phyloP scores from a whole-genome alignment of 495 filamentous ascomycete genomes.

The Aspergillus affinis region DNA sequence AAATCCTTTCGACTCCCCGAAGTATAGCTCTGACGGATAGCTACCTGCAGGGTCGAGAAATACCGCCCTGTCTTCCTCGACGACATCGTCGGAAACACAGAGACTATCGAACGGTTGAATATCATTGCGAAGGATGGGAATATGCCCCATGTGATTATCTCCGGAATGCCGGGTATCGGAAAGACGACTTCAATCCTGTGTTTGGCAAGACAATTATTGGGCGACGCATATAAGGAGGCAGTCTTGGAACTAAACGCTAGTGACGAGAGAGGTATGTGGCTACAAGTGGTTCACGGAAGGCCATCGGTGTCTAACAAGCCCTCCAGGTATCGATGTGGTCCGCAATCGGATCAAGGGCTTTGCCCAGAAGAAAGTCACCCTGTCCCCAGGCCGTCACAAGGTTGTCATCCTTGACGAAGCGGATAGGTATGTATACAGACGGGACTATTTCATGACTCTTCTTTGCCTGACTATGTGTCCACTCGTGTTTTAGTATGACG shows the following conservation, averaged over 20 bases:
- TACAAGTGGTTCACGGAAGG: too few species aligned
- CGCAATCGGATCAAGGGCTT: constrained; percentile 99
- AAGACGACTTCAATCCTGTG: constrained; percentile 97
- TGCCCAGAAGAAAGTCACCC: constrained; percentile 97
- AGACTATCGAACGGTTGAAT: constrained; percentile 95
- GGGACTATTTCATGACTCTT: not conserved
- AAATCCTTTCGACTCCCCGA: not conserved
- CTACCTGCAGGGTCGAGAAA: constrained; percentile 83
- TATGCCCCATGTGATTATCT: constrained; percentile 99
- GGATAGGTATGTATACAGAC: constrained; percentile 57
- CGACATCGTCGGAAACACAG: constrained; percentile 95
- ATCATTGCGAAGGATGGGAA: constrained; percentile 99
- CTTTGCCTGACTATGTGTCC: not conserved
- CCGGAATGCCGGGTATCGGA: constrained; percentile 97
- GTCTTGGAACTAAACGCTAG: constrained; percentile 95
- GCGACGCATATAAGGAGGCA: constrained; percentile 95
- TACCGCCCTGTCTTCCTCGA: constrained; percentile 93
- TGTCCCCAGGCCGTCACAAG: constrained; percentile 89
- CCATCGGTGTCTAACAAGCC: not conserved
- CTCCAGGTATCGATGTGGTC: constrained; percentile 87
- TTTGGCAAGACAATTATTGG: constrained; percentile 87
- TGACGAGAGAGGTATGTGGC: constrained; percentile 78
- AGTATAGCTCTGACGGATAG: constrained; percentile 4
- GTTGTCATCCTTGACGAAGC: constrained; percentile 97
- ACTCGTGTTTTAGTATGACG: constrained; percentile 64